Percentiles rank a stretch among this genome's conserved stretches.
phyloP scores from a whole-genome alignment of 169 alveolate genomes.

The Eimeria acervulina region DNA sequence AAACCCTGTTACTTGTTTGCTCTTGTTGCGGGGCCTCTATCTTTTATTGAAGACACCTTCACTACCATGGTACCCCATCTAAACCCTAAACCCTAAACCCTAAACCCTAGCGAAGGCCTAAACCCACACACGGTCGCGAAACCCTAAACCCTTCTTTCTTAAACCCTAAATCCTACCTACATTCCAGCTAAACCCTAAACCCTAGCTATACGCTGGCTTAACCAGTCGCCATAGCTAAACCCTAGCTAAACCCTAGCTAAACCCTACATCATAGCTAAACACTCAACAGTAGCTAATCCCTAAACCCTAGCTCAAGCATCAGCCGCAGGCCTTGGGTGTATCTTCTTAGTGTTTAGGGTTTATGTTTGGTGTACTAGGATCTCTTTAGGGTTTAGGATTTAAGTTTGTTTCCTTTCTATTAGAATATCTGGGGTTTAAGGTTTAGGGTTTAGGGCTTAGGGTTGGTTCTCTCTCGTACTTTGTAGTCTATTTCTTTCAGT shows the following conservation, averaged over 20 bases:
- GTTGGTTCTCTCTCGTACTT: too few relatives aligned
- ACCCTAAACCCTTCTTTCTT: too few relatives aligned
- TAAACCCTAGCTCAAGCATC: neutral
- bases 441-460: constrained; percentile 37
- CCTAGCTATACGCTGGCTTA: neutral
- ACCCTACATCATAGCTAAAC: neutral
- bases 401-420: too few relatives aligned
- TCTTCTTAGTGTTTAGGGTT: too few relatives aligned
- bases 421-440: constrained; percentile 38
- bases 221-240: too few relatives aligned
- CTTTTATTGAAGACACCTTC: constrained; percentile 87
- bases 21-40: constrained; percentile 95
- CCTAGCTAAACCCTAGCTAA: neutral
- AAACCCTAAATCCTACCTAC: too few relatives aligned
- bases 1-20: constrained; percentile 96
- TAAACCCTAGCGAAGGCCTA: too few relatives aligned
- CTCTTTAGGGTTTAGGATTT: neutral
- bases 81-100: too few relatives aligned
- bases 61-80: constrained; percentile 80
- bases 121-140: constrained; percentile 34
- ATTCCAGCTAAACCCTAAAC: too few relatives aligned
- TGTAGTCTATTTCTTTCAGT: too few relatives aligned
- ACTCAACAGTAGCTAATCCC: neutral
- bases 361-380: too few relatives aligned
- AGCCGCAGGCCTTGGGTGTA: too few relatives aligned